Percentiles rank a stretch among this genome's conserved stretches.
Conservation (phyloP, 1,284 basidiomycete genomes). For the Ustilago trichophora region DNA sequence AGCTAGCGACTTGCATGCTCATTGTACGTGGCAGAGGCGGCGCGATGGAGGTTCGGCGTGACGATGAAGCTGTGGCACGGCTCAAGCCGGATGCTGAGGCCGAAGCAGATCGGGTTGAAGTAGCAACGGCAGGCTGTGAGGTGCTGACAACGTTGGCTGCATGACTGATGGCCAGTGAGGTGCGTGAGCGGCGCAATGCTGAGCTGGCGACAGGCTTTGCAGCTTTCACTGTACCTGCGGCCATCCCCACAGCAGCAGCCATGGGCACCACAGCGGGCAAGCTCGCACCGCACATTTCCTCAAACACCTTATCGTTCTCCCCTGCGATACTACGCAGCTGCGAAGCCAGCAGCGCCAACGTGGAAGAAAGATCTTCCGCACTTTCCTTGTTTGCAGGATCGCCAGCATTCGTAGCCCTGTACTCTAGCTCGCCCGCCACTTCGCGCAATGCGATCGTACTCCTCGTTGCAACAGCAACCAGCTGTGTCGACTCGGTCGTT, state of each 20-base stretch:
- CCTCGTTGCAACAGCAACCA: constrained; percentile 81
- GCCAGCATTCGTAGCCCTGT: constrained; percentile 66
- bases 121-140: neutral
- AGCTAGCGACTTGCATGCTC: constrained; percentile 26
- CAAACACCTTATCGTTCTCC: constrained; percentile 73
- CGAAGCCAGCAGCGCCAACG: constrained; percentile 62
- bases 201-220: constrained; percentile 11
- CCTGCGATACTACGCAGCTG: constrained; percentile 64
- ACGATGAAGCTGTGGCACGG: constrained; percentile 1
- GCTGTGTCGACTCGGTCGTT: constrained; percentile 75
- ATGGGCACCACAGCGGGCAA: constrained; percentile 66
- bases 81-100: constrained; percentile 2
- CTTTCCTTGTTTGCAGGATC: constrained; percentile 67
- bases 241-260: too few relatives aligned
- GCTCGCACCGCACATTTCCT: constrained; percentile 70
- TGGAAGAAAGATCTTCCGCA: constrained; percentile 69
- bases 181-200: constrained; percentile 16
- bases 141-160: neutral
- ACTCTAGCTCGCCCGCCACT: constrained; percentile 72
- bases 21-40: constrained; percentile 13
- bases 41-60: constrained; percentile 4
- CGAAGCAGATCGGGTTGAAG: constrained; percentile 7
- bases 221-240: neutral
- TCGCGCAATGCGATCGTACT: constrained; percentile 79
- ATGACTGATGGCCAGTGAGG: constrained; percentile 11